Evolutionary conservation across 2,329 filamentous ascomycete genomes (phyloP), one percentile per base, ranked within the genome.

Genomic region (Hypoxylon sp.): DNA sequence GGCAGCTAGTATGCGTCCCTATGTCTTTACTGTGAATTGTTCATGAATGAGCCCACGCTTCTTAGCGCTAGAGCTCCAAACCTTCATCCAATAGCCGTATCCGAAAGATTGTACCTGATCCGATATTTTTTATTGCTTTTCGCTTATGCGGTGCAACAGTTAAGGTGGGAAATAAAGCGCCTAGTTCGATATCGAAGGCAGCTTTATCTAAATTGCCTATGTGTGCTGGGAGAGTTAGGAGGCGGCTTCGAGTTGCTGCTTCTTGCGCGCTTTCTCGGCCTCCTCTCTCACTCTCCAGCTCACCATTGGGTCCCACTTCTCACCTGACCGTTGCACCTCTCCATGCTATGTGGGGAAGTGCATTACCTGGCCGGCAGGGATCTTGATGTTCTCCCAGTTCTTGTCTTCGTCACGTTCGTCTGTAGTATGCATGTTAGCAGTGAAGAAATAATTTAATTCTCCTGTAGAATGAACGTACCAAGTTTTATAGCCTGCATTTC

Each of bases 401-500:
- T 72, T 71, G 52, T 80, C 77, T 26, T 68, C 76, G 6, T 71
- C 71, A 22, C 77, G 76, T 53, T 75, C 68, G n/a, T 65, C 72
- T 66, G 56, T 14, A 22, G 14, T 5, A 9, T 42, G 31, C 10
- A 10, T 17, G 52, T 70, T 54, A 65, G 44, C 44, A 48, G 29
- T 37, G 10, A n/a, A 22, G 29, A 1, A 1, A 9, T 19, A 8
- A 26, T 33, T n/a, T 26, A n/a, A 11, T 33, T 33, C 5, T n/a
- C 47, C 13, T 0, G 24, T 26, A 26, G 3, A 62, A n/a, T n/a
- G n/a, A n/a, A 61, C 64, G 3, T 72, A 72, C 72, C 71, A 19
- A 69, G 67, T 48, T 72, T 72, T 33, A 83, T 73, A 10, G 80
- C 70, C 70, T 82, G 82, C 76, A 89, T 80, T 72, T 85, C 84